These are phyloP conservation scores for Beauveria brongniartii DNA, from an alignment of 2,329 filamentous ascomycete genomes.

Conservation along the genomic window DNA sequence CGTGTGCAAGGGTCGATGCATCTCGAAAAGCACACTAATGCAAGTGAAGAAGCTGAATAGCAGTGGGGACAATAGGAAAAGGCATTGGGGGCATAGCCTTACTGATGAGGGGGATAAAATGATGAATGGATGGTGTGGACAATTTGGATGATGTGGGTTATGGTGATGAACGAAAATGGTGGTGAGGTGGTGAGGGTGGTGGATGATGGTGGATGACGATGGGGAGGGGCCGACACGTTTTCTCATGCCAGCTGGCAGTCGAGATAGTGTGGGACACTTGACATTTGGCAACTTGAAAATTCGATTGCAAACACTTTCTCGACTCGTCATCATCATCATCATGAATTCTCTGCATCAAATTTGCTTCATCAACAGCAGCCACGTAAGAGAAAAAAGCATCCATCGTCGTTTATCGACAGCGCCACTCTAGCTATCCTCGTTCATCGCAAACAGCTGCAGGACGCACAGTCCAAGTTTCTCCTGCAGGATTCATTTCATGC, in stretches of 20 bases:
- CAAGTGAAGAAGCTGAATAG: constrained; percentile 4
- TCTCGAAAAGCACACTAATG: not conserved
- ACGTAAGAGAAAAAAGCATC: not conserved
- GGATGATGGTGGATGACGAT: not conserved
- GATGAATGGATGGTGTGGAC: not conserved
- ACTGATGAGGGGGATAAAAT: too few species aligned
- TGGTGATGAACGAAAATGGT: not conserved
- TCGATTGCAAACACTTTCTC: not conserved
- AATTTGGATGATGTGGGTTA: not conserved
- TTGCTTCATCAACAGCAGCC: not conserved
- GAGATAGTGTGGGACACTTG: not conserved
- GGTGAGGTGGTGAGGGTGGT: not conserved
- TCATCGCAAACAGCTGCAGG: not conserved
- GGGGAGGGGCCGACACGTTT: not conserved
- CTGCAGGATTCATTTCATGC: not conserved
- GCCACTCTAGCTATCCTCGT: not conserved
- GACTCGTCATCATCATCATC: not conserved
- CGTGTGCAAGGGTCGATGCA: not conserved
- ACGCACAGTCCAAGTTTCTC: not conserved
- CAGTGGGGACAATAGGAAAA: not conserved
- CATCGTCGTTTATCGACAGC: not conserved
- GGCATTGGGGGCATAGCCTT: not conserved
- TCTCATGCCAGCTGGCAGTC: not conserved
- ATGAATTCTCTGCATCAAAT: not conserved
- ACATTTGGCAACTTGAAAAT: not conserved